Base-by-base conservation (phyloP, 1,284 basidiomycete species). In the Takashimella koratensis region DNA sequence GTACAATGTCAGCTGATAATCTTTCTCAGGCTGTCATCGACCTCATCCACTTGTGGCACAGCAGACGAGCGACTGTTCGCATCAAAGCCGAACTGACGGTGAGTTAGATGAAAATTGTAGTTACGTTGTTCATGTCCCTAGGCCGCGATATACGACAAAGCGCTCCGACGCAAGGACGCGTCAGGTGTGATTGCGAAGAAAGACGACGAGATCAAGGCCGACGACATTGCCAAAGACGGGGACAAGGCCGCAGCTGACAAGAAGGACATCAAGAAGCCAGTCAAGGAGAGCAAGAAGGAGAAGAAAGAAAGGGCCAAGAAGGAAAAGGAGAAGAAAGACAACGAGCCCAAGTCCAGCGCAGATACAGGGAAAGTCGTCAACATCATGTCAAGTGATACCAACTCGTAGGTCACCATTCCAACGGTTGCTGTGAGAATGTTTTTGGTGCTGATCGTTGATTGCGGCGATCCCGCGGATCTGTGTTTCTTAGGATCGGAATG, bases 61-160 rank as follows among this genome's bases (percentile, higher is more conserved):
- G 84, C 11, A 81, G 89, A 21, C 81, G 88, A n/a, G 86, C 84
- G 0, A 73, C 79, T 8, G 85, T 86, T 11, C 79, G 88, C 20
- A 82, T 87, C 21, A 82, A 86, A 16, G 80, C 83, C 4, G 84
- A 87, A 72, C 79, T 93, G 13, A 90, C 87, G 80, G 82, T 87
- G 41, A 25, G 61, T 62, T 2, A 10, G n/a, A n/a, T n/a, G n/a
- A n/a, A n/a, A n/a, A n/a, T 16, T 19, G 11, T 13, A 30, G 16
- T 24, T 23, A 12, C 3, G 10, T 41, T 19, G 25, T 21, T 0
- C n/a, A n/a, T n/a, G 11, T 23, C 30, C 8, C 5, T 26, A 66
- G 63, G 65, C 70, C 20, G 79, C 87, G 0, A 87, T 96, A 51
- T 97, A 94, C 66, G 87, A 92, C 71, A 96, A 96, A 73, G 86